Evolutionary conservation across 2,329 filamentous ascomycete species (phyloP).

Genomic region (Hypomyces perniciosus): DNA sequence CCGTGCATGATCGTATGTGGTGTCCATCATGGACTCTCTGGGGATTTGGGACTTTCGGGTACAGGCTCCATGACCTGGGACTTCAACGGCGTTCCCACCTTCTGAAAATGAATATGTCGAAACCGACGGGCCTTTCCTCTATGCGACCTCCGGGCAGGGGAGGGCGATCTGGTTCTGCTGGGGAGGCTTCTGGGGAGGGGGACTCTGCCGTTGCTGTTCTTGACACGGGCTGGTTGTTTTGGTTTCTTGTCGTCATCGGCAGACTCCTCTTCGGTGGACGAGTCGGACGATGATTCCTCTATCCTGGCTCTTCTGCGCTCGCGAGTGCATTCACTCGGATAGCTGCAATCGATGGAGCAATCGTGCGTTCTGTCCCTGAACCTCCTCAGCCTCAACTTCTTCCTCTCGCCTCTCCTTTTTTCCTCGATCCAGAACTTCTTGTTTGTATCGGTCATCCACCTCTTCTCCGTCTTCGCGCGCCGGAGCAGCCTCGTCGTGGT

Average conservation of each 20-base stretch:
- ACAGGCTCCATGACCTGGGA: neutral
- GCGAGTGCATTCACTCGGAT: conserved; percentile 18
- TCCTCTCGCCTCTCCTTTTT: neutral
- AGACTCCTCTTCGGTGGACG: neutral
- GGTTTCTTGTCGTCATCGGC: neutral
- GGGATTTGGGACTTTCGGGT: neutral
- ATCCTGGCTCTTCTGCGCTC: conserved; percentile 6
- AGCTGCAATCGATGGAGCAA: conserved; percentile 21
- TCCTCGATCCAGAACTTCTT: neutral
- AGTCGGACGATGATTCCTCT: neutral
- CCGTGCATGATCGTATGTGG: neutral
- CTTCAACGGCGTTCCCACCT: neutral
- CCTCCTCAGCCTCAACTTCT: conserved; percentile 1
- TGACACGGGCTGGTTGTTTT: too few relatives aligned
- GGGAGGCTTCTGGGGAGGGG: too few relatives aligned
- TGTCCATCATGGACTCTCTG: neutral
- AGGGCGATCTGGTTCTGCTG: too few relatives aligned
- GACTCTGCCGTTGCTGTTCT: too few relatives aligned
- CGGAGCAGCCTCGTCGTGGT: conserved; percentile 1
- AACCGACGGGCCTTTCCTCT: neutral
- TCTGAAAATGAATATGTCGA: neutral
- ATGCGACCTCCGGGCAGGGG: neutral
- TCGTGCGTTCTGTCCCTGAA: conserved; percentile 12
- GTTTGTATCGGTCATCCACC: neutral
- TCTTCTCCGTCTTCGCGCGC: neutral